Evolutionary conservation across 305 asterid species (phyloP).

Genomic region (Plantago rigida): DNA sequence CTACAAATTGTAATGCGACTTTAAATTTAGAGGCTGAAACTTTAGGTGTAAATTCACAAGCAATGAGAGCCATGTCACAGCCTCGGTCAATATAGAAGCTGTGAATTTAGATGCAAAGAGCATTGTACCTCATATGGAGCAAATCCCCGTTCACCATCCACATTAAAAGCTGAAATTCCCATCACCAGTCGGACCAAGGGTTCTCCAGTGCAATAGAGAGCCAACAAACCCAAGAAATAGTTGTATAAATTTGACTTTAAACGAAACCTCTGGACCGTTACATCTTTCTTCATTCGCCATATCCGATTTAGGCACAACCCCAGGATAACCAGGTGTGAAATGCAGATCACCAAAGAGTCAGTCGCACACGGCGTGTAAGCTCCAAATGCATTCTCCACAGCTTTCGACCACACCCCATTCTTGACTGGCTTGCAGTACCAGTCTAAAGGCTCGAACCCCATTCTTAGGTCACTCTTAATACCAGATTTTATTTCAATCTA

Average conservation of each 20-base stretch:
- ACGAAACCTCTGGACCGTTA: constrained; percentile 45
- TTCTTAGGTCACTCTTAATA: constrained; percentile 25
- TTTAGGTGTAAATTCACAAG: constrained; percentile 31
- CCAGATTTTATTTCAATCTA: constrained; percentile 21
- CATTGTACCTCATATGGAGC: constrained; percentile 71
- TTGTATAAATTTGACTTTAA: constrained; percentile 55
- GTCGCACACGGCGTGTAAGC: constrained; percentile 75
- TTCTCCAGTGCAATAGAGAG: constrained; percentile 59
- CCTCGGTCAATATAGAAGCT: constrained; percentile 53
- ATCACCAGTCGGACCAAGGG: constrained; percentile 54
- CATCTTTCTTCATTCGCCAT: constrained; percentile 46
- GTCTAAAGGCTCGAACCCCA: constrained; percentile 58
- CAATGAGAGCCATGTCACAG: constrained; percentile 44
- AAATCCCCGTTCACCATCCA: constrained; percentile 52
- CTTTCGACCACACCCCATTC: constrained; percentile 70
- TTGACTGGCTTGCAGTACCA: constrained; percentile 77
- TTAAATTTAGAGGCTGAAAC: background rate
- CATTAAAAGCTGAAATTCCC: constrained; percentile 66
- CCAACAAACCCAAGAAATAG: constrained; percentile 55
- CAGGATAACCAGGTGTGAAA: constrained; percentile 61
- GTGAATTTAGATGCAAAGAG: background rate
- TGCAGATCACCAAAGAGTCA: constrained; percentile 51
- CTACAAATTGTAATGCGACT: constrained; percentile 32
- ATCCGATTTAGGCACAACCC: constrained; percentile 54
- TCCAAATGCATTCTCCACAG: constrained; percentile 66